These are phyloP conservation scores for Claviceps maximensis DNA, from an alignment of 2,329 filamentous ascomycete genomes.

Conservation along the genomic window DNA sequence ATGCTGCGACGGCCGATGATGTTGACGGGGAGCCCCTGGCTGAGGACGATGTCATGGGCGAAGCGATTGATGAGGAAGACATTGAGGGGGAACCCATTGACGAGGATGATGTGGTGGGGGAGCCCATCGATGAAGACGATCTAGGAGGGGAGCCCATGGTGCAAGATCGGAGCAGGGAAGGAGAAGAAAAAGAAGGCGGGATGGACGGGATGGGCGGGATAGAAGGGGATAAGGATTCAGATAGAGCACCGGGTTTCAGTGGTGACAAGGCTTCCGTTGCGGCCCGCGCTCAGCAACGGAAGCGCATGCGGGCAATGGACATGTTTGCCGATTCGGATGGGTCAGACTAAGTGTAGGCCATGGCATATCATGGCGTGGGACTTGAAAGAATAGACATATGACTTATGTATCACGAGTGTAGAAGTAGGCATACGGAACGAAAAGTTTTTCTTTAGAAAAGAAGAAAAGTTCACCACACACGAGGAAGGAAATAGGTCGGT, in stretches of 20 bases:
- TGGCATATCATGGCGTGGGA: neutral
- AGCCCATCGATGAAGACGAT: slow-evolving; percentile 30
- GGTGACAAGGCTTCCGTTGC: slow-evolving; percentile 21
- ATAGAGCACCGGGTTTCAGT: slow-evolving; percentile 23
- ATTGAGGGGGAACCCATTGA: slow-evolving; percentile 33
- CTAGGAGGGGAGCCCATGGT: slow-evolving; percentile 28
- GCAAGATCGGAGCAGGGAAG: slow-evolving; percentile 25
- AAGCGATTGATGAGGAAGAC: slow-evolving; percentile 33
- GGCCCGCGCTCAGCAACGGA: slow-evolving; percentile 28
- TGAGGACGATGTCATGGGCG: slow-evolving; percentile 31
- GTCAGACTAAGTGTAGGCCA: slow-evolving; percentile 8
- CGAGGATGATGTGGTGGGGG: slow-evolving; percentile 26
- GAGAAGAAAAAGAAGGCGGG: slow-evolving; percentile 5
- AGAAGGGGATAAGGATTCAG: slow-evolving; percentile 23
- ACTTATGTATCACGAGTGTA: neutral
- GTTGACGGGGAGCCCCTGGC: slow-evolving; percentile 24
- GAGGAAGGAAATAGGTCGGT: too few relatives aligned
- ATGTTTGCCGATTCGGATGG: slow-evolving; percentile 75
- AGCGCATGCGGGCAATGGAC: slow-evolving; percentile 63
- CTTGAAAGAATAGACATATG: neutral
- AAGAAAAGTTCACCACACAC: neutral
- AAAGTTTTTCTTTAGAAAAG: too few relatives aligned
- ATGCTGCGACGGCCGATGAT: slow-evolving; percentile 22
- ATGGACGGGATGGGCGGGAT: neutral
- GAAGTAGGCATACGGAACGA: neutral